These are phyloP conservation scores for Nakazawaea wyomingensis DNA, from an alignment of 805 yeast species.

Conservation along the genomic window DNA sequence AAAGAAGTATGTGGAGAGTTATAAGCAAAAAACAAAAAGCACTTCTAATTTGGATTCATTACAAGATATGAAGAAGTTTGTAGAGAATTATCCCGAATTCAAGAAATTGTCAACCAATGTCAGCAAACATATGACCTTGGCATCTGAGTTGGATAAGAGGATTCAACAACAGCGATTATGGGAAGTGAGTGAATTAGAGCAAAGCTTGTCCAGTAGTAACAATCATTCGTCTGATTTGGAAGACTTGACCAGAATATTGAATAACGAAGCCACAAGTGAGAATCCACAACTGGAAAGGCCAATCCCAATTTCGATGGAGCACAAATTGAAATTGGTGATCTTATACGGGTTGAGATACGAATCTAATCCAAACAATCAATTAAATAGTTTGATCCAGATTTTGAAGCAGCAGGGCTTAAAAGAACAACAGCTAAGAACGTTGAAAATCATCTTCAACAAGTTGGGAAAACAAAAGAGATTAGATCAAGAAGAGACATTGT, in stretches of 20 bases:
- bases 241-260: slow-evolving; percentile 52
- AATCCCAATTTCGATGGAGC: slow-evolving; percentile 34
- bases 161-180: slow-evolving; percentile 64
- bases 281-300: slow-evolving; percentile 19
- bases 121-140: slow-evolving; percentile 86
- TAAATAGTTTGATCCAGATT: slow-evolving; percentile 30
- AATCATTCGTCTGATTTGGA: slow-evolving; percentile 49
- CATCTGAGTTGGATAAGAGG: slow-evolving; percentile 76
- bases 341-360: slow-evolving; percentile 74
- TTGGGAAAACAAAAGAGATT: slow-evolving; percentile 41
- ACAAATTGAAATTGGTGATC: slow-evolving; percentile 66
- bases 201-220: slow-evolving; percentile 66
- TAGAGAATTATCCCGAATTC: slow-evolving; percentile 92
- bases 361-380: slow-evolving; percentile 38
- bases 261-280: slow-evolving; percentile 19
- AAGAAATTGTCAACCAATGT: slow-evolving; percentile 83
- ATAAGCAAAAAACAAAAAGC: slow-evolving; percentile 74
- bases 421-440: slow-evolving; percentile 33
- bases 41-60: slow-evolving; percentile 69
- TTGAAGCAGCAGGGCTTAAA: slow-evolving; percentile 32
- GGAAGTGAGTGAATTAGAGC: slow-evolving; percentile 88
- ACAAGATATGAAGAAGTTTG: slow-evolving; percentile 84
- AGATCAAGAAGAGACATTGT: slow-evolving; percentile 27
- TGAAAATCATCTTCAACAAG: slow-evolving; percentile 40
- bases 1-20: slow-evolving; percentile 76